Base-by-base conservation (phyloP, 495 filamentous ascomycete genomes). In the Hypoxylon fragiforme region DNA sequence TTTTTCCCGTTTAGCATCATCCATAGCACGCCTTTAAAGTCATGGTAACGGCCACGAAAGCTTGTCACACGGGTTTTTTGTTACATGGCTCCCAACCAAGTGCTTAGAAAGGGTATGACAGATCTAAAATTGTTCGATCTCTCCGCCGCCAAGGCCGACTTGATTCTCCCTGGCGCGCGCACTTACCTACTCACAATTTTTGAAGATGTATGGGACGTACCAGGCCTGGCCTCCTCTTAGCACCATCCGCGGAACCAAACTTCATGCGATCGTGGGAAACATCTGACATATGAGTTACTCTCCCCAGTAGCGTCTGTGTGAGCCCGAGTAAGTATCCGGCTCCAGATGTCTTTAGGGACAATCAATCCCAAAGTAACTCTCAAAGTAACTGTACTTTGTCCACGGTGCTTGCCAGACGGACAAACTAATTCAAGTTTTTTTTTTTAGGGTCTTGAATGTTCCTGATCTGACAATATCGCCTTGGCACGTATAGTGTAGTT, bases 401-500 rank as follows among this genome's bases (percentile, higher is more conserved):
- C 24, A 56, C 52, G 38, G 52, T 56, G 26, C 34, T 41, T 13
- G 28, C n/a, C 15, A 44, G n/a, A 12, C 20, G 8, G 34, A 46
- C n/a, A n/a, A n/a, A n/a, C n/a, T n/a, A n/a, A n/a, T n/a, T n/a
- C n/a, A n/a, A n/a, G n/a, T n/a, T n/a, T n/a, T n/a, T n/a, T n/a
- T n/a, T n/a, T n/a, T n/a, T n/a, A n/a, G n/a, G n/a, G n/a, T n/a
- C n/a, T n/a, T n/a, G n/a, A n/a, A n/a, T n/a, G n/a, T n/a, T n/a
- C n/a, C 36, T 54, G 32, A 55, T 56, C 51, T 53, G 58, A 62
- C 58, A 62, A 44, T 37, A 15, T 44, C 30, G 20, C 16, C 58
- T 62, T 62, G 52, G 58, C 58, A 53, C 32, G 16, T 44, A 54
- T 39, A 54, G n/a, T n/a, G n/a, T n/a, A n/a, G n/a, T 46, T 58